Percentiles rank a stretch among this genome's conserved stretches.
phyloP scores from a whole-genome alignment of 116 monocot genomes.

The Thalassia testudinum region DNA sequence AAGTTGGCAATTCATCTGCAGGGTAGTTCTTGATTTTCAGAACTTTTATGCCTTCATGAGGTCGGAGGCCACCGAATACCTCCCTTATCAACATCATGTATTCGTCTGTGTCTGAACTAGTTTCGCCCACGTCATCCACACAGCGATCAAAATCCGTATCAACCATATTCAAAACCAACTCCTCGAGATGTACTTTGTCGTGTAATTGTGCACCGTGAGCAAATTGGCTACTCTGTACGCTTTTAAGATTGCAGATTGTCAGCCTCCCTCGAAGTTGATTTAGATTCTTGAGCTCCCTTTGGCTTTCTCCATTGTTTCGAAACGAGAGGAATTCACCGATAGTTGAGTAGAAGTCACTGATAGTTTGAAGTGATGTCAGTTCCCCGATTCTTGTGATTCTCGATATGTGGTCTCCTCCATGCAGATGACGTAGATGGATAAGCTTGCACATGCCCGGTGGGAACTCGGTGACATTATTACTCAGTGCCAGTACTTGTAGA shows the following conservation, averaged over 20 bases:
- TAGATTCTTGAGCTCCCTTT: conserved; percentile 8
- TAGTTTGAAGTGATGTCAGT: conserved; percentile 8
- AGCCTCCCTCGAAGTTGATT: conserved; percentile 1
- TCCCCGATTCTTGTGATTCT: conserved; percentile 7
- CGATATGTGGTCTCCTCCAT: not conserved
- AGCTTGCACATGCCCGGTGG: not conserved
- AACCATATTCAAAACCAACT: not conserved
- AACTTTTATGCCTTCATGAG: not conserved
- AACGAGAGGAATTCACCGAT: not conserved
- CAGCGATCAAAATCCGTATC: no score
- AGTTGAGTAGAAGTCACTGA: conserved; percentile 2
- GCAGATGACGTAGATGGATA: not conserved
- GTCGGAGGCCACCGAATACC: conserved; percentile 11
- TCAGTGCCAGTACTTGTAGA: not conserved
- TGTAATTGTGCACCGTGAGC: conserved; percentile 3
- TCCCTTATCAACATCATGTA: conserved; percentile 6
- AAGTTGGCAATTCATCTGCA: not conserved
- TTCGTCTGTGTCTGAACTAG: not conserved
- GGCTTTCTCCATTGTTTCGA: not conserved
- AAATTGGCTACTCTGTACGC: not conserved
- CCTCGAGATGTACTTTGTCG: conserved; percentile 3
- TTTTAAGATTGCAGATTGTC: not conserved
- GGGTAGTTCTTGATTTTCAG: not conserved
- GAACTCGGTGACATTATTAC: not conserved
- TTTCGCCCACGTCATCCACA: conserved; percentile 13